These are phyloP conservation scores for Capronia epimyces DNA, from an alignment of 2,329 filamentous ascomycete genomes.

Conservation along the genomic window DNA sequence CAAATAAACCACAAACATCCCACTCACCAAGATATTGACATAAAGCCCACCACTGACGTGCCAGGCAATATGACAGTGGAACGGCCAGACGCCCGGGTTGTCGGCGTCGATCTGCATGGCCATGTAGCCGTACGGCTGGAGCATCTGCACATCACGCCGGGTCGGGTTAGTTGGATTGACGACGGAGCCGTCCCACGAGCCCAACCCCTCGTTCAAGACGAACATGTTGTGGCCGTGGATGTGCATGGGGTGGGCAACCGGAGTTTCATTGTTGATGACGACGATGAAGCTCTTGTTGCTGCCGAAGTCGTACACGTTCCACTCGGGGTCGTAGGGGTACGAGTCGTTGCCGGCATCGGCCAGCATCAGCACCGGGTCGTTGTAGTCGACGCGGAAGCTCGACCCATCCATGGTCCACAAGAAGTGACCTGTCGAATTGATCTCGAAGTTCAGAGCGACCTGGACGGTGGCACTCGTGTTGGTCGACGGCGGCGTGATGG, in stretches of 20 bases:
- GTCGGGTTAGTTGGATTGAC: conserved; percentile 33
- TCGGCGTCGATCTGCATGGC: conserved; percentile 40
- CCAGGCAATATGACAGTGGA: conserved; percentile 40
- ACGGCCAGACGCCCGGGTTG: conserved; percentile 43
- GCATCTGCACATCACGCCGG: conserved; percentile 36
- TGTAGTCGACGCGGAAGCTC: conserved; percentile 33
- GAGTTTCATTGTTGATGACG: conserved; percentile 25
- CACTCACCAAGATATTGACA: conserved; percentile 24
- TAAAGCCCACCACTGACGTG: conserved; percentile 25
- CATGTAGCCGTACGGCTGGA: conserved; percentile 34
- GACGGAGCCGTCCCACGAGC: conserved; percentile 22
- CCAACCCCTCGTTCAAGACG: conserved; percentile 19
- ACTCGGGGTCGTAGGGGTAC: conserved; percentile 9
- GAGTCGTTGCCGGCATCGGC: conserved; percentile 12
- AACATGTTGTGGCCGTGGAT: conserved; percentile 32
- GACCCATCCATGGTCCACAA: conserved; percentile 31
- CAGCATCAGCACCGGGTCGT: conserved; percentile 17
- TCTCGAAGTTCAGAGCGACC: conserved; percentile 26
- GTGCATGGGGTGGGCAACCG: conserved; percentile 37
- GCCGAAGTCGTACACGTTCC: conserved; percentile 23
- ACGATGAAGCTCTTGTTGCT: conserved; percentile 16
- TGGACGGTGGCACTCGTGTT: conserved; percentile 21
- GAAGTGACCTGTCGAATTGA: conserved; percentile 28
- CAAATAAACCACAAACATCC: no score
- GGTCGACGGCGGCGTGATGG: conserved; percentile 22